Percentiles rank a stretch among this genome's conserved stretches.
Evolutionary conservation across 176 grass and related monocot species (phyloP).

Genomic region (Eragrostis nindensis): DNA sequence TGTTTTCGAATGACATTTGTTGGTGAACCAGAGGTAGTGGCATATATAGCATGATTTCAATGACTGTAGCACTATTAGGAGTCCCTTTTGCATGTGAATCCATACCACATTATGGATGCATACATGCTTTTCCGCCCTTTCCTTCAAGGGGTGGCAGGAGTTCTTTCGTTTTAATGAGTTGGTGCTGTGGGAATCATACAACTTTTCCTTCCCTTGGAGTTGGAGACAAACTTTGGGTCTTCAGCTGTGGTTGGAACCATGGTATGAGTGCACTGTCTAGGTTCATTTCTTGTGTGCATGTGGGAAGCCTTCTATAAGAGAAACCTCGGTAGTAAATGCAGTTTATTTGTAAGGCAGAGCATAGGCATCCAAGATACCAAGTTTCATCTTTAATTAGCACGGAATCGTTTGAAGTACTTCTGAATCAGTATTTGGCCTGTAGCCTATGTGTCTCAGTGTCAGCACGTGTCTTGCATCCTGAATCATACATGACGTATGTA

Average conservation of each 20-base stretch:
- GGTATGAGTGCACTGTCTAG: not conserved
- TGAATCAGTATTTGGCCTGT: not conserved
- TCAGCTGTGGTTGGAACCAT: not conserved
- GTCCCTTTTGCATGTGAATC: not conserved
- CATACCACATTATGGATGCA: too few species aligned
- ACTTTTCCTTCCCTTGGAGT: not conserved
- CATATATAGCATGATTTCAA: not conserved
- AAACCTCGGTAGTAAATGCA: not conserved
- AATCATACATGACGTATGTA: not conserved
- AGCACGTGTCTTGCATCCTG: not conserved
- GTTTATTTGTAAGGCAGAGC: not conserved
- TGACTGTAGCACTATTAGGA: not conserved
- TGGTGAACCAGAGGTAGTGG: too few species aligned
- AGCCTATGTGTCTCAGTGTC: not conserved
- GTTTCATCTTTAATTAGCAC: not conserved
- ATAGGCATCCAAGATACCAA: not conserved
- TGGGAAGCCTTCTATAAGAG: not conserved
- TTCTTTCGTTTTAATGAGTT: too few species aligned
- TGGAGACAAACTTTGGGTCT: not conserved
- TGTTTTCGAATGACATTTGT: too few species aligned
- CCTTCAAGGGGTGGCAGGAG: too few species aligned
- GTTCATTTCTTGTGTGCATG: conserved; percentile 2
- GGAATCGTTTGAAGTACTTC: not conserved
- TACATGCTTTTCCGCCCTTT: not conserved
- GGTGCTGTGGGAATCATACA: too few species aligned